A percentile compares a stretch with the other conserved stretches of the same genome.
phyloP scores from a whole-genome alignment of 2,329 filamentous ascomycete genomes.

The Arthrobotrys pseudoclavata region DNA sequence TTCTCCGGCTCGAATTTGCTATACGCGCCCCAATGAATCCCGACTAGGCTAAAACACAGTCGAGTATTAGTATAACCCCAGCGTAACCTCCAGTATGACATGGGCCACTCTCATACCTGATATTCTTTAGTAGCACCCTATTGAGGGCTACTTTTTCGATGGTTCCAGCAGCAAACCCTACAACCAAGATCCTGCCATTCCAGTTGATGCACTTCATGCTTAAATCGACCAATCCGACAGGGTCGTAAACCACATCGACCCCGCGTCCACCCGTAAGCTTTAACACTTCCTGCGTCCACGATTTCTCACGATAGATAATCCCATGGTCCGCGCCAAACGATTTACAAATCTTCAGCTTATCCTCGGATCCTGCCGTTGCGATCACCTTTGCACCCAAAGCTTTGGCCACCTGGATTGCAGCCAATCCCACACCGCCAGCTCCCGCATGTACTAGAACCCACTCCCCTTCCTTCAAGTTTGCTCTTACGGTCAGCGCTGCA shows the following conservation, averaged over 20 bases:
- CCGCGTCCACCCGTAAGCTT: constrained; percentile 79
- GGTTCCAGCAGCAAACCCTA: constrained; percentile 86
- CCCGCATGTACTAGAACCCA: constrained; percentile 92
- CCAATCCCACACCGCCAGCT: constrained; percentile 89
- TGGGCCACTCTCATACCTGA: constrained; percentile 29
- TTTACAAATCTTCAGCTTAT: constrained; percentile 83
- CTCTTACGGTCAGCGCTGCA: constrained; percentile 82
- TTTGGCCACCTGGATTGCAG: constrained; percentile 94
- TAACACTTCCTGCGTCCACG: constrained; percentile 78
- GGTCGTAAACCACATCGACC: constrained; percentile 95
- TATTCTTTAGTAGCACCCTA: constrained; percentile 77
- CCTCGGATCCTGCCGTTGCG: constrained; percentile 84
- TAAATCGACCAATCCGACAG: constrained; percentile 88
- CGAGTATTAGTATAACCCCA: not conserved
- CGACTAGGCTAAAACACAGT: constrained; percentile 75
- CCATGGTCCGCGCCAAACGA: constrained; percentile 87
- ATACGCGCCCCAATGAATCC: constrained; percentile 93
- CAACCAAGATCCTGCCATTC: constrained; percentile 88
- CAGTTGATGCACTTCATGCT: constrained; percentile 92
- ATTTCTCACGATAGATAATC: constrained; percentile 78
- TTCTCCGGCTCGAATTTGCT: constrained; percentile 78
- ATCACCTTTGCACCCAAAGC: constrained; percentile 92
- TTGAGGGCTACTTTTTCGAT: constrained; percentile 96
- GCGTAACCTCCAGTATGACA: not conserved
- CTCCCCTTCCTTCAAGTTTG: constrained; percentile 82